Conservation (phyloP, 805 yeast species). For the Teunomyces gatunensis region DNA sequence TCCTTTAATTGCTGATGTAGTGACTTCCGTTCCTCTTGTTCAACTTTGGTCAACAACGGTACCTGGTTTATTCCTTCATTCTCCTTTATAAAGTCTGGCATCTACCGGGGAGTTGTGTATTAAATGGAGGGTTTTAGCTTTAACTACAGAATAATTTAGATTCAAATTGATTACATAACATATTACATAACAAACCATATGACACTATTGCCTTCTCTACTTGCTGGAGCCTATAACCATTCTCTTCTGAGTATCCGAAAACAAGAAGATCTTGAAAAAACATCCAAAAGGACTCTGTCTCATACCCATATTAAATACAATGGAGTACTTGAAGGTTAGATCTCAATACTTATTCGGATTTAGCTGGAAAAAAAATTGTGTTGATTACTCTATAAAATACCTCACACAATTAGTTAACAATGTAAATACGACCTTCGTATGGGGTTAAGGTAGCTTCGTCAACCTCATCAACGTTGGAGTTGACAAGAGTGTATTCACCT, state of each 20-base stretch:
- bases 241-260: too few relatives aligned
- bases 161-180: too few relatives aligned
- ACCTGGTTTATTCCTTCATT: conserved; percentile 5
- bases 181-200: too few relatives aligned
- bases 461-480: conserved; percentile 26
- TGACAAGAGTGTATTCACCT: conserved; percentile 28
- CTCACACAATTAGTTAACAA: conserved; percentile 11
- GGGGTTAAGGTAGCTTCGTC: conserved; percentile 32
- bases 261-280: too few relatives aligned
- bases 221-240: too few relatives aligned
- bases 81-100: conserved; percentile 11
- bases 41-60: conserved; percentile 9
- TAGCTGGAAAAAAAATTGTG: not conserved
- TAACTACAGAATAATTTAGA: too few relatives aligned
- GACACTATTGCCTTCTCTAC: too few relatives aligned
- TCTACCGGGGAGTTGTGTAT: not conserved
- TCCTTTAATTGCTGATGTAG: conserved; percentile 42
- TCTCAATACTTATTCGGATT: too few relatives aligned
- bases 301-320: too few relatives aligned
- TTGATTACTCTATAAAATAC: not conserved
- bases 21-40: conserved; percentile 32
- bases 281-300: too few relatives aligned
- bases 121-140: not conserved
- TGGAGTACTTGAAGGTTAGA: too few relatives aligned
- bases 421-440: conserved; percentile 46